Conservation (phyloP, 805 yeast species). For the Kuraishia piskuri region DNA sequence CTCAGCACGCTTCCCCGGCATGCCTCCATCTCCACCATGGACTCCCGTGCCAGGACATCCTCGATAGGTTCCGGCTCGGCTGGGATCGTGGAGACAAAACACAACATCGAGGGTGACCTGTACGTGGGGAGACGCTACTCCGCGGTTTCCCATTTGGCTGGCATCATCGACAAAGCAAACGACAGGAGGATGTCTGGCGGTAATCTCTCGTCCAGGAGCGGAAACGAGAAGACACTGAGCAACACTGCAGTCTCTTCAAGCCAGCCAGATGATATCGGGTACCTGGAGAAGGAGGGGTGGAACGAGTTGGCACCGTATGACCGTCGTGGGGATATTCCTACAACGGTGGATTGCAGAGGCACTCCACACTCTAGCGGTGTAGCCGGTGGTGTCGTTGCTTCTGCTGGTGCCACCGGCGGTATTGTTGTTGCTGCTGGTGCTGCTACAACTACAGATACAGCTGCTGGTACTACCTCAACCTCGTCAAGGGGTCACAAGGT, state of each 20-base stretch:
- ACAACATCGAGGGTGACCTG: constrained; percentile 12
- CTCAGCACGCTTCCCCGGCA: background rate
- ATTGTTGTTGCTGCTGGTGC: too few relatives aligned
- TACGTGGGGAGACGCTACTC: constrained; percentile 9
- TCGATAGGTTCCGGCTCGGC: constrained; percentile 15
- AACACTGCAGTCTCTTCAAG: background rate
- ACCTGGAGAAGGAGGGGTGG: background rate
- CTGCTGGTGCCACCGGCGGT: too few relatives aligned
- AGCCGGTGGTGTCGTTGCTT: too few relatives aligned
- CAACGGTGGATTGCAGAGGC: constrained; percentile 1
- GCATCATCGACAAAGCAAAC: constrained; percentile 7
- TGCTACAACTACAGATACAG: too few relatives aligned
- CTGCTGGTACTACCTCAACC: too few relatives aligned
- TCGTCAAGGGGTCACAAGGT: constrained; percentile 5
- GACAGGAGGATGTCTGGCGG: background rate
- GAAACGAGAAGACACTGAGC: background rate
- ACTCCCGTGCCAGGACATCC: constrained; percentile 22
- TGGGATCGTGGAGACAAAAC: constrained; percentile 12
- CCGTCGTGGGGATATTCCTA: constrained; percentile 4
- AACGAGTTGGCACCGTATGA: background rate
- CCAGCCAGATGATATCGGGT: background rate
- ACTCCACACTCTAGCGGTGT: too few relatives aligned
- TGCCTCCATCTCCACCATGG: background rate
- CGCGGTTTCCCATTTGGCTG: constrained; percentile 14
- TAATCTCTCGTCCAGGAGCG: background rate